phyloP scores from a whole-genome alignment of 306 rosid species.

The Oxytropis ochrocephala region DNA sequence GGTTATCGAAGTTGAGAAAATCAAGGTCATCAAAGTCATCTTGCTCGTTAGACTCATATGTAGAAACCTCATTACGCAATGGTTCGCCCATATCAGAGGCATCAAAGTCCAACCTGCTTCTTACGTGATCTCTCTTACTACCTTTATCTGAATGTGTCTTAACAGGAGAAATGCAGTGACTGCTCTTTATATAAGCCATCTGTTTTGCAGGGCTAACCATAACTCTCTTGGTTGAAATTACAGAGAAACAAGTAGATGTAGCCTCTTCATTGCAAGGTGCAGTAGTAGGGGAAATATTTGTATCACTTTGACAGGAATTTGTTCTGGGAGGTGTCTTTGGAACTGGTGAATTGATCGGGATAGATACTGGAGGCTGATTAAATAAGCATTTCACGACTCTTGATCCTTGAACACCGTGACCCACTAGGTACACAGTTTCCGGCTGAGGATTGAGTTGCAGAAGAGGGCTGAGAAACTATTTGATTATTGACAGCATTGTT shows the following conservation, averaged over 20 bases:
- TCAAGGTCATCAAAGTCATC: slow-evolving; percentile 49
- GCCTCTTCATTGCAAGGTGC: slow-evolving; percentile 38
- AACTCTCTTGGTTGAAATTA: slow-evolving; percentile 75
- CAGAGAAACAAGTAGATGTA: slow-evolving; percentile 50
- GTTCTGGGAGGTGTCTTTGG: slow-evolving; percentile 54
- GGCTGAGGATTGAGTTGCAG: slow-evolving; percentile 30
- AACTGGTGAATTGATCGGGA: slow-evolving; percentile 42
- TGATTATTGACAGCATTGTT: slow-evolving; percentile 24
- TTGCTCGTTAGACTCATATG: slow-evolving; percentile 49
- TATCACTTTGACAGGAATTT: slow-evolving; percentile 43
- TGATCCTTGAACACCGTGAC: slow-evolving; percentile 44
- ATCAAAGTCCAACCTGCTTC: slow-evolving; percentile 74
- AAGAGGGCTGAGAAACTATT: slow-evolving; percentile 29
- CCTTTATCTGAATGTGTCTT: slow-evolving; percentile 34
- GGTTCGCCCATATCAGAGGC: slow-evolving; percentile 36
- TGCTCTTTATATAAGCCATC: slow-evolving; percentile 56
- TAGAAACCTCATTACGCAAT: slow-evolving; percentile 29
- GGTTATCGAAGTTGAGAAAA: slow-evolving; percentile 48
- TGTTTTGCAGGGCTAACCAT: slow-evolving; percentile 64
- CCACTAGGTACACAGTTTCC: slow-evolving; percentile 23
- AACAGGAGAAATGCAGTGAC: slow-evolving; percentile 58
- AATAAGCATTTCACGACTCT: slow-evolving; percentile 71
- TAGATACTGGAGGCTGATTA: slow-evolving; percentile 38
- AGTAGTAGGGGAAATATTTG: slow-evolving; percentile 47
- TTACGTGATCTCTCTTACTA: slow-evolving; percentile 57